Evolutionary conservation across 768 basidiomycete species (phyloP).

Genomic region (Royoungia palumana): DNA sequence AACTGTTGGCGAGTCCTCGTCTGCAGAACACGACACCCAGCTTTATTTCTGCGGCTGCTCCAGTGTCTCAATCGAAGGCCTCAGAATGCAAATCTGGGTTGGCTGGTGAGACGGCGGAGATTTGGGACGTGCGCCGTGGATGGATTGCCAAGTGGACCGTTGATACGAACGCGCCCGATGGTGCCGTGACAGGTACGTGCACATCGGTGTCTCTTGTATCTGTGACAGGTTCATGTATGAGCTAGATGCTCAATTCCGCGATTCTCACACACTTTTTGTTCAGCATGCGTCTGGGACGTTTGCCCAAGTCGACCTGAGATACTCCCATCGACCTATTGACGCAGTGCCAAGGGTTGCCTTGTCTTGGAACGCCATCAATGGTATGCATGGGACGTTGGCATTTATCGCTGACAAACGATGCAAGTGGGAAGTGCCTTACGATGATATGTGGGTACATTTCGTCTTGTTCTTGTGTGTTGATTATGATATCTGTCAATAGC

Average conservation of each 20-base stretch:
- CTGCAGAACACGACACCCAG: constrained; percentile 23
- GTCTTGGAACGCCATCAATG: constrained; percentile 52
- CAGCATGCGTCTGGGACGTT: constrained; percentile 75
- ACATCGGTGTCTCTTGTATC: background rate
- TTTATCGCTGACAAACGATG: constrained; percentile 59
- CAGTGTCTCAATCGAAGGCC: constrained; percentile 14
- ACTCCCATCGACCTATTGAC: constrained; percentile 62
- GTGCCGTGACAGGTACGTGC: constrained; percentile 67
- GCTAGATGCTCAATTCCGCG: constrained; percentile 65
- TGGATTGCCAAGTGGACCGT: constrained; percentile 85
- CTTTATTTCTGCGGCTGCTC: constrained; percentile 14
- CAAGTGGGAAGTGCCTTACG: constrained; percentile 70
- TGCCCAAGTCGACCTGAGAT: constrained; percentile 72
- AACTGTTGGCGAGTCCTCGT: constrained; percentile 26
- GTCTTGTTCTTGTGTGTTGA: background rate
- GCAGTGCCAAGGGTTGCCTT: constrained; percentile 58
- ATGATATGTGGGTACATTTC: constrained; percentile 60
- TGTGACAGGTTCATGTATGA: no score
- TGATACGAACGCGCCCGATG: constrained; percentile 59
- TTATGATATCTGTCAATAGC: constrained; percentile 27
- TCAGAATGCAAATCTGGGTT: constrained; percentile 10
- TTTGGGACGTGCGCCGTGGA: constrained; percentile 82
- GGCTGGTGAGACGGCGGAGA: constrained; percentile 63
- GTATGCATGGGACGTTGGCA: constrained; percentile 51
- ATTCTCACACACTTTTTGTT: constrained; percentile 70